phyloP scores from a whole-genome alignment of 192 early-diverging fungal genomes.

The Coemansia sp. region DNA sequence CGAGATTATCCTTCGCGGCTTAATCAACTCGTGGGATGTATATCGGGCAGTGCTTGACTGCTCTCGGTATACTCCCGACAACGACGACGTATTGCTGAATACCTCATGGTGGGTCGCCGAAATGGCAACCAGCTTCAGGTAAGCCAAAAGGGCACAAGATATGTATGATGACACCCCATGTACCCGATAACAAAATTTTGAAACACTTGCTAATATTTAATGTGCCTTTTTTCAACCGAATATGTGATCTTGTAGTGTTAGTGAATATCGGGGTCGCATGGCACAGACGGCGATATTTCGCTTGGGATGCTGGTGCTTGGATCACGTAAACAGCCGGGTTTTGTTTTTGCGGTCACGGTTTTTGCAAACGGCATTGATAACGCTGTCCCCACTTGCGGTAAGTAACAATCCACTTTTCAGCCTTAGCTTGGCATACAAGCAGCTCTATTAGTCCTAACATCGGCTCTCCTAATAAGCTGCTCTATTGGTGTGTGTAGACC shows the following conservation, averaged over 20 bases:
- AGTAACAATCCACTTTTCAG: not conserved
- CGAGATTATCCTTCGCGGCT: slow-evolving; percentile 40
- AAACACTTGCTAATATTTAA: not conserved
- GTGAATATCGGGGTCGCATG: slow-evolving; percentile 32
- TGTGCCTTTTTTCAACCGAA: not conserved
- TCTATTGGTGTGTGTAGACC: slow-evolving; percentile 12
- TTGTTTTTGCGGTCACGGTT: slow-evolving; percentile 47
- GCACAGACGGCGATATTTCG: slow-evolving; percentile 47
- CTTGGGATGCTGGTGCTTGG: slow-evolving; percentile 42
- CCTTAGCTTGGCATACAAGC: not conserved
- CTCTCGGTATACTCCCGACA: slow-evolving; percentile 42
- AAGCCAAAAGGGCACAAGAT: not conserved
- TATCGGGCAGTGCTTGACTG: slow-evolving; percentile 50
- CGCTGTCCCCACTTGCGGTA: slow-evolving; percentile 40
- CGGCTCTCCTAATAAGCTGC: not conserved
- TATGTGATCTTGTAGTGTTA: slow-evolving; percentile 5
- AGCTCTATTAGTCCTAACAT: not conserved
- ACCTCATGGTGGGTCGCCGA: slow-evolving; percentile 43
- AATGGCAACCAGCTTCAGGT: slow-evolving; percentile 32
- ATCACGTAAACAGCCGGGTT: slow-evolving; percentile 33
- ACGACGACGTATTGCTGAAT: slow-evolving; percentile 48
- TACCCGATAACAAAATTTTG: not conserved
- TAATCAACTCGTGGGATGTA: slow-evolving; percentile 40
- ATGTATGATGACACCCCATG: not conserved
- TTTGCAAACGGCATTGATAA: slow-evolving; percentile 40